Evolutionary conservation across 352 stramenopile genomes (phyloP).

Genomic region (Phytophthora aleatoria): DNA sequence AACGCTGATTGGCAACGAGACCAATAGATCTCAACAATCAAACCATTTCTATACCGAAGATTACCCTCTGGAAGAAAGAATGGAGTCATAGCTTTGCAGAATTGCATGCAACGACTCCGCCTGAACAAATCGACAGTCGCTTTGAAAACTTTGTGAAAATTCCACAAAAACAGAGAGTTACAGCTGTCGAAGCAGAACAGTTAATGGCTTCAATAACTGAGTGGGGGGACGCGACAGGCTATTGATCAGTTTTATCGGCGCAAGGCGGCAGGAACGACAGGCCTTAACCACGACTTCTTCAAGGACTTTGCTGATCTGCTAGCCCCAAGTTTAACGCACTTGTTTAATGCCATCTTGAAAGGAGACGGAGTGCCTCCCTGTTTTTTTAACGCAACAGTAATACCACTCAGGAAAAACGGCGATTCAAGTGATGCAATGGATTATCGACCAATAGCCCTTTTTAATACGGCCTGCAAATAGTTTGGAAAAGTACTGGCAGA

Average conservation of each 20-base stretch:
- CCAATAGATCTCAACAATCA: background rate
- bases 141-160: background rate
- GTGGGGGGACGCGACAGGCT: background rate
- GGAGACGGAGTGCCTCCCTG: background rate
- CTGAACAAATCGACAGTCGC: background rate
- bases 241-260: background rate
- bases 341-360: background rate
- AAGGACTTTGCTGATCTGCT: background rate
- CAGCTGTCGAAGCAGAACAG: background rate
- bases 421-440: background rate
- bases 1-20: background rate
- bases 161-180: no score
- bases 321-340: background rate
- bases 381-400: background rate
- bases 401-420: background rate
- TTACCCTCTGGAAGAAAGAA: background rate
- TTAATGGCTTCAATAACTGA: background rate
- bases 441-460: background rate
- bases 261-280: background rate
- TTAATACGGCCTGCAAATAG: background rate
- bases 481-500: background rate
- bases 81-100: background rate
- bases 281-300: slow-evolving; percentile 4
- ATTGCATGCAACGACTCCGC: background rate
- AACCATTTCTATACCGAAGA: background rate